Evolutionary conservation across 2,329 filamentous ascomycete genomes (phyloP), one percentile per base, ranked within the genome.

Genomic region (Didymella arachidicola): DNA sequence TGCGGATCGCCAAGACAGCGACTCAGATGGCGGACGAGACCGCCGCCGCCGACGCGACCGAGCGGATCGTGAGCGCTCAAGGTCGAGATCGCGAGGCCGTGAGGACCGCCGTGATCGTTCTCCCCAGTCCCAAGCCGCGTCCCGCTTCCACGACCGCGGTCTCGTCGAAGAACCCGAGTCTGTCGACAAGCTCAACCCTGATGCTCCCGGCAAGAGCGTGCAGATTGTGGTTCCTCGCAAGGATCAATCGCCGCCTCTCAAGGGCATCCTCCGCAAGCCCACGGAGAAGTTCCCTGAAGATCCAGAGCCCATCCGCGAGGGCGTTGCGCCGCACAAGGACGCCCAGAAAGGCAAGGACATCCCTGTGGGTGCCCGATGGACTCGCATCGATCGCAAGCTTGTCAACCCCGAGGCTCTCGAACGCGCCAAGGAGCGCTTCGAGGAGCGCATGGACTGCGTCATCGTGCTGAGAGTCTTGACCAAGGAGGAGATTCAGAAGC

Each of bases 241-340:
- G 53, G 89, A 91, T 18, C 83, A 84, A 39, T 90, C 91, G 64
- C 85, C 87, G 18, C 92, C 59, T 10, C 61, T 69, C 38, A 95
- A 90, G 76, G 89, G 93, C 16, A 98, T 98, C 56, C 82, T 98
- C 42, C 95, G 96, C 76, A 85, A 86, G 53, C 93, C 94, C 0
- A 92, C 87, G 16, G 83, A 84, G 26, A 90, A 89, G 69, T 98
- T 97, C 70, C 94, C 94, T 0, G 93, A 97, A 71, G 90, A 97
- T 61, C 86, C 87, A 0, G 89, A 93, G 65, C 89, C 92, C 0
- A 84, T 96, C 34, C 86, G 93, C 19, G 94, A 97, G 75, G 94
- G 93, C 16, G 94, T 97, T 7, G 93, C 93, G 2, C 93, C 93
- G n/a, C 86, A 96, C 72, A 97, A 96, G 78, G 92, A 96, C 72